Base-by-base conservation (phyloP, 2,329 filamentous ascomycete genomes). In the Tolypocladium tropicale region DNA sequence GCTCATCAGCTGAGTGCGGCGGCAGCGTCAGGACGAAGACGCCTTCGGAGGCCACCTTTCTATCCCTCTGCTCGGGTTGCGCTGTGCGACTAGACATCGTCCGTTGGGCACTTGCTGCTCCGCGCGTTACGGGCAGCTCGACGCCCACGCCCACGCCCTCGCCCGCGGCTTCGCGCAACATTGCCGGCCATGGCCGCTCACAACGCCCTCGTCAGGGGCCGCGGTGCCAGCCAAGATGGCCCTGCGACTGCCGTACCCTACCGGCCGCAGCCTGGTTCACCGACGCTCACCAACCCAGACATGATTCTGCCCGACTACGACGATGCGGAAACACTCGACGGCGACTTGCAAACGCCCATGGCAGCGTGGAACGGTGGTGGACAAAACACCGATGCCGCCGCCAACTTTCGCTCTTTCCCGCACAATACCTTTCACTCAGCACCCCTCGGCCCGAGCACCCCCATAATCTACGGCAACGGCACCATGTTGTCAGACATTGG, bases 201-300 rank as follows among this genome's bases (percentile, higher is more conserved):
- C 51, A 57, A 65, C 51, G 56, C 63, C 51, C 57, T 61, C 53
- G 56, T 60, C 54, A 63, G 62, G 55, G 62, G 62, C 61, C 64
- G 62, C 56, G 62, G 69, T 57, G 58, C 62, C 60, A 62, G 64
- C 56, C 67, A 68, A 54, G 64, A 67, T 56, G 64, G 61, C 56
- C 61, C 53, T 56, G 63, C 59, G 56, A 60, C 64, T 51, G 60
- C 61, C 37, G 58, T 69, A 60, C 67, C 70, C 37, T 78, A 80
- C 62, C 70, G 75, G 21, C 67, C 77, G 49, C 72, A 78, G 57
- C 85, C 88, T 60, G 84, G 83, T 14, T 95, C 90, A 58, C 92
- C 92, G 51, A 95, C 92, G 2, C 76, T 96, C 65, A 95, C 90
- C 56, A 95, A 96, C 70, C 90, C 91, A 54, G 92, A 95, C 70